Evolutionary conservation across 345 rosid species (phyloP).

Genomic region (Eucalyptus cloeziana): DNA sequence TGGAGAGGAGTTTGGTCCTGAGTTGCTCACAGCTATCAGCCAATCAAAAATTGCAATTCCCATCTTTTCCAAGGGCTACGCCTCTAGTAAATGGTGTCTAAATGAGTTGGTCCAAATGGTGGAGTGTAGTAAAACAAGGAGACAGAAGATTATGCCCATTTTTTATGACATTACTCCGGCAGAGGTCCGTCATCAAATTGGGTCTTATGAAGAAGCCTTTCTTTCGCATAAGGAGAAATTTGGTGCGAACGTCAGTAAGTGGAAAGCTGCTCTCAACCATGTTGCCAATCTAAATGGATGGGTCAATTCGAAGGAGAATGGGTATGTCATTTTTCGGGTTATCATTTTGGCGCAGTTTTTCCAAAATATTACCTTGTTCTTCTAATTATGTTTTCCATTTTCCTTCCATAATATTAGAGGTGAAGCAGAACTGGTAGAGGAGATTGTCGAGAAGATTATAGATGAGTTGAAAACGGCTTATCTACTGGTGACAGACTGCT

Average conservation of each 20-base stretch:
- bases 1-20: neutral
- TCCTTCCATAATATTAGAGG: neutral
- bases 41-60: neutral
- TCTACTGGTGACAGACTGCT: neutral
- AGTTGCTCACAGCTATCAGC: neutral
- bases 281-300: neutral
- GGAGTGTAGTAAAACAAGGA: neutral
- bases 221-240: neutral
- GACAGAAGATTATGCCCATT: neutral
- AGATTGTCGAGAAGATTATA: neutral
- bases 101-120: neutral
- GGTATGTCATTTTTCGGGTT: neutral
- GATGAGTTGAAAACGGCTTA: neutral
- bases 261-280: neutral
- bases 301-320: neutral
- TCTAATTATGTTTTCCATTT: neutral
- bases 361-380: neutral
- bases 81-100: neutral
- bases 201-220: neutral
- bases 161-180: neutral
- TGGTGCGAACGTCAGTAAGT: neutral
- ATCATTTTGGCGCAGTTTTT: neutral
- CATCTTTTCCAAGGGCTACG: neutral
- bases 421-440: neutral
- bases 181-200: neutral